phyloP scores from a whole-genome alignment of 495 filamentous ascomycete species.

The Usnea hakonensis region DNA sequence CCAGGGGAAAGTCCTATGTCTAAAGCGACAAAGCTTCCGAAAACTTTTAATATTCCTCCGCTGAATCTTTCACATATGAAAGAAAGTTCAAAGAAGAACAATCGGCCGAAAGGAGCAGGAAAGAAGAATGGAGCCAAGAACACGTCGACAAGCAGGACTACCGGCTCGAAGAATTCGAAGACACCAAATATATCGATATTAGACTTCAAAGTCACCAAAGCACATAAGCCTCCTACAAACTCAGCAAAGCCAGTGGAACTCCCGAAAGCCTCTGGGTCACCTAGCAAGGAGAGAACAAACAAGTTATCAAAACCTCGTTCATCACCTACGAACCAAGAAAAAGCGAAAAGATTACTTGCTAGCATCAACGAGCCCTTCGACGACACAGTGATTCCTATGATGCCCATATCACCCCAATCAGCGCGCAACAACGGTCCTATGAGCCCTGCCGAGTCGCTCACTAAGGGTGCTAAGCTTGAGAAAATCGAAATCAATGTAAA shows the following conservation, averaged over 20 bases:
- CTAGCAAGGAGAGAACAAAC: constrained; percentile 23
- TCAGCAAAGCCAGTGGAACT: constrained; percentile 1
- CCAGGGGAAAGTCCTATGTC: constrained; percentile 52
- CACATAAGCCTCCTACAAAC: neutral
- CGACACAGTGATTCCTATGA: constrained; percentile 33
- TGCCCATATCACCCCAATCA: constrained; percentile 34
- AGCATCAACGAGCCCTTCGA: constrained; percentile 12
- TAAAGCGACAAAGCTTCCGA: constrained; percentile 38
- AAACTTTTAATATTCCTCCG: constrained; percentile 19
- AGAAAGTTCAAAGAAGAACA: constrained; percentile 19
- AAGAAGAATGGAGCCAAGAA: constrained; percentile 16
- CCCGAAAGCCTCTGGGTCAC: constrained; percentile 8
- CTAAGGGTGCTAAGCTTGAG: constrained; percentile 21
- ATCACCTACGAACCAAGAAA: constrained; percentile 16
- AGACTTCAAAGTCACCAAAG: constrained; percentile 38
- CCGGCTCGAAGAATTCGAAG: constrained; percentile 7
- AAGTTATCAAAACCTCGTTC: constrained; percentile 12
- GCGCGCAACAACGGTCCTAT: constrained; percentile 37
- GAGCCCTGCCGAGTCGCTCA: constrained; percentile 5
- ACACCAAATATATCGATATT: constrained; percentile 29
- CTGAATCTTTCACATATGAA: constrained; percentile 24
- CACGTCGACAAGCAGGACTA: constrained; percentile 1
- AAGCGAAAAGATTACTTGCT: constrained; percentile 1
- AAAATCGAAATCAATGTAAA: constrained; percentile 16
- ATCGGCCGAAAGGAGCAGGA: constrained; percentile 13